These are phyloP conservation scores for Didymella arachidicola DNA, from an alignment of 2,329 filamentous ascomycete species.

Conservation along the genomic window DNA sequence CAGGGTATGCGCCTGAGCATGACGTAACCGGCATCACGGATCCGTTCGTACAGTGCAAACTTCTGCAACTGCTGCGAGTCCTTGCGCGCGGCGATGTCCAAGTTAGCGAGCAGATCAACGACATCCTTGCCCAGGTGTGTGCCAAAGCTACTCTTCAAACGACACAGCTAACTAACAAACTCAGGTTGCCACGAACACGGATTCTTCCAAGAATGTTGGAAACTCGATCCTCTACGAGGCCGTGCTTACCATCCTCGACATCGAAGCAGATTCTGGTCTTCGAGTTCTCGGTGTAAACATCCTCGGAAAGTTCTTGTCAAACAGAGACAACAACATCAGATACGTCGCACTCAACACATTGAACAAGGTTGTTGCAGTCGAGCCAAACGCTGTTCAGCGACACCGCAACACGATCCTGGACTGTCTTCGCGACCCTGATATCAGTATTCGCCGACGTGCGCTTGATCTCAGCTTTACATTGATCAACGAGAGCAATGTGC, in stretches of 20 bases:
- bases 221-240: slow-evolving; percentile 98
- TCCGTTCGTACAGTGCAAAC: slow-evolving; percentile 97
- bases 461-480: slow-evolving; percentile 97
- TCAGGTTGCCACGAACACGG: slow-evolving; percentile 91
- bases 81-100: slow-evolving; percentile 84
- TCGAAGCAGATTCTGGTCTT: slow-evolving; percentile 94
- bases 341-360: slow-evolving; percentile 97
- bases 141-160: background rate
- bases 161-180: slow-evolving; percentile 33
- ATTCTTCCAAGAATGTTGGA: slow-evolving; percentile 97
- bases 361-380: slow-evolving; percentile 97
- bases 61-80: slow-evolving; percentile 83
- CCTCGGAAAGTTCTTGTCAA: slow-evolving; percentile 96
- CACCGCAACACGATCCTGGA: slow-evolving; percentile 98
- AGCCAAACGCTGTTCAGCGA: slow-evolving; percentile 95
- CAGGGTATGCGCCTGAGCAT: slow-evolving; percentile 96
- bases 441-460: slow-evolving; percentile 94
- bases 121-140: slow-evolving; percentile 83
- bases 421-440: slow-evolving; percentile 94
- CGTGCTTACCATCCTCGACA: slow-evolving; percentile 95
- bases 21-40: slow-evolving; percentile 98
- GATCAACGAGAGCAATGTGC: slow-evolving; percentile 96
- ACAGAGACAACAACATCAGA: slow-evolving; percentile 98
- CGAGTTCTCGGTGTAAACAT: slow-evolving; percentile 97
- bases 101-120: slow-evolving; percentile 97